Conservation (phyloP, 495 filamentous ascomycete species). For the Aspergillus nanangensis region DNA sequence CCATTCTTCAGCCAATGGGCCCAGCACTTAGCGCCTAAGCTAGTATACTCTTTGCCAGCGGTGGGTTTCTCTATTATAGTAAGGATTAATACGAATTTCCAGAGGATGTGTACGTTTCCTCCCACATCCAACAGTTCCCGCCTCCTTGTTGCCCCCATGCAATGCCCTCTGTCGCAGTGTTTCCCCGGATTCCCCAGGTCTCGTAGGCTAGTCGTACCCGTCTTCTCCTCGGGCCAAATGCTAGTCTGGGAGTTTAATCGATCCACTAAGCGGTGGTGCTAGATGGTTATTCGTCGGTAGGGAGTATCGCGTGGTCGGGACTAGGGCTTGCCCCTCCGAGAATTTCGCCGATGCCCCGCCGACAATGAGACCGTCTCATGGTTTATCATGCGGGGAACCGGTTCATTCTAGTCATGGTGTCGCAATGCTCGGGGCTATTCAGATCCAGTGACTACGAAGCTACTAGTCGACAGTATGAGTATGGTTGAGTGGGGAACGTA, state of each 20-base stretch:
- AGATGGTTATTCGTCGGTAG: neutral
- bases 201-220: too few relatives aligned
- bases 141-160: neutral
- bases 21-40: neutral
- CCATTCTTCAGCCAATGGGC: neutral
- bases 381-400: neutral
- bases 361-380: constrained; percentile 2
- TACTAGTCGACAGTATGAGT: neutral
- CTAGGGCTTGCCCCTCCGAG: constrained; percentile 7
- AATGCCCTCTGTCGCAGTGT: too few relatives aligned
- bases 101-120: neutral
- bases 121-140: neutral
- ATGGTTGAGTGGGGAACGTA: too few relatives aligned
- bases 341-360: constrained; percentile 25
- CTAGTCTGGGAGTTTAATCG: too few relatives aligned
- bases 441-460: neutral
- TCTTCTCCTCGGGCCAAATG: too few relatives aligned
- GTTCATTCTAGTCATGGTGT: neutral
- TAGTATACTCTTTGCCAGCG: too few relatives aligned
- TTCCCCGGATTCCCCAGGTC: too few relatives aligned
- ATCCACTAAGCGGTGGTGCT: too few relatives aligned
- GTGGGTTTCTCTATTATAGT: neutral
- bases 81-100: too few relatives aligned
- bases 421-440: neutral
- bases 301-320: neutral